phyloP scores from a whole-genome alignment of 2,329 filamentous ascomycete species.

The Phyllosticta citribraziliensis region DNA sequence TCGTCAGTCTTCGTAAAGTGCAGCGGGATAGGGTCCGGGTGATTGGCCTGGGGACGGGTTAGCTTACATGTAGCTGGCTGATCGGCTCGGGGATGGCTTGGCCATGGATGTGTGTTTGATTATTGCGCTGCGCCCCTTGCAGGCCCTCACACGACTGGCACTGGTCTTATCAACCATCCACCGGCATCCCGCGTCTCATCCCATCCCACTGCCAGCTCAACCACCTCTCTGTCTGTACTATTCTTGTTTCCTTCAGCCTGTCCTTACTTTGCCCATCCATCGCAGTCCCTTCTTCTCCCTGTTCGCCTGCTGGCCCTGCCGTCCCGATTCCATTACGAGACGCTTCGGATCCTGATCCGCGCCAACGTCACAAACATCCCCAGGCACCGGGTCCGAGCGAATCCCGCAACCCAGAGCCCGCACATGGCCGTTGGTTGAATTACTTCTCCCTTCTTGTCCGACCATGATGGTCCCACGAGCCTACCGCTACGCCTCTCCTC shows the following conservation, averaged over 20 bases:
- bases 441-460: constrained; percentile 2
- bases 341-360: constrained; percentile 4
- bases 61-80: background rate
- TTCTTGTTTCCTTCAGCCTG: background rate
- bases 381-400: constrained; percentile 4
- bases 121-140: constrained; percentile 2
- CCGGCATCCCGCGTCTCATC: constrained; percentile 3
- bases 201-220: background rate
- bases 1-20: background rate
- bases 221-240: background rate
- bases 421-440: too few relatives aligned
- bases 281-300: constrained; percentile 11
- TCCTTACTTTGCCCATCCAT: background rate
- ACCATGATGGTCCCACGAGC: constrained; percentile 38
- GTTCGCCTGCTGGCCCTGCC: background rate
- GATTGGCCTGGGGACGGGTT: background rate
- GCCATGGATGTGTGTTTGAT: too few relatives aligned
- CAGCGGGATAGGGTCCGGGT: background rate
- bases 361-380: constrained; percentile 6
- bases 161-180: background rate
- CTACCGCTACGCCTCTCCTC: constrained; percentile 33
- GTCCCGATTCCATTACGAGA: constrained; percentile 10
- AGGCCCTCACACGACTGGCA: background rate
- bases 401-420: background rate
- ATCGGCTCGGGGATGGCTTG: background rate